phyloP scores from a whole-genome alignment of 176 grass and related monocot species.

The Poa annua region DNA sequence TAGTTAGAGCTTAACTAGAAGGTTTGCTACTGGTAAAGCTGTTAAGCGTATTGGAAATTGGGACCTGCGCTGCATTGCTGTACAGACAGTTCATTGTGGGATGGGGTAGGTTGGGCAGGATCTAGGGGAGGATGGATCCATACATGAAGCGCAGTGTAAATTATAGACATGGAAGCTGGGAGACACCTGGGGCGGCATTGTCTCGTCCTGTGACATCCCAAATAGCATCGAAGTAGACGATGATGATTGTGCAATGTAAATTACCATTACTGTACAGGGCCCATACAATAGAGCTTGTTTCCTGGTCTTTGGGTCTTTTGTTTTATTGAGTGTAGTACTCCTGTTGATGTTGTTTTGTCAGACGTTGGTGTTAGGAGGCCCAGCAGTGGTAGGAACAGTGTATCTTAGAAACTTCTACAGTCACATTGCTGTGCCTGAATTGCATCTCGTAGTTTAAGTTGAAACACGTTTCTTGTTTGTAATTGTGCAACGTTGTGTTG shows the following conservation, averaged over 20 bases:
- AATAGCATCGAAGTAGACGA: slow-evolving; percentile 25
- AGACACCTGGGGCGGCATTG: slow-evolving; percentile 10
- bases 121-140: slow-evolving; percentile 35
- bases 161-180: slow-evolving; percentile 51
- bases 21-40: slow-evolving; percentile 45
- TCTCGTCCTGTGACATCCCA: slow-evolving; percentile 18
- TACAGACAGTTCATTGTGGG: slow-evolving; percentile 56
- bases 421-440: background rate
- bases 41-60: slow-evolving; percentile 36
- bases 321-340: background rate
- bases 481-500: background rate
- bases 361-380: background rate
- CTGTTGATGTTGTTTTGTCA: background rate
- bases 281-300: slow-evolving; percentile 36
- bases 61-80: slow-evolving; percentile 40
- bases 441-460: background rate
- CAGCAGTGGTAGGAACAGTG: background rate
- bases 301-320: background rate
- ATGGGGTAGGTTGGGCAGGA: slow-evolving; percentile 32
- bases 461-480: background rate
- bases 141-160: slow-evolving; percentile 54
- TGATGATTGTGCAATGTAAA: slow-evolving; percentile 43
- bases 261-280: slow-evolving; percentile 58
- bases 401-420: background rate
- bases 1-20: slow-evolving; percentile 52